Percentiles rank a stretch among this genome's conserved stretches.
phyloP scores from a whole-genome alignment of 495 filamentous ascomycete species.

The Neurospora terricola region DNA sequence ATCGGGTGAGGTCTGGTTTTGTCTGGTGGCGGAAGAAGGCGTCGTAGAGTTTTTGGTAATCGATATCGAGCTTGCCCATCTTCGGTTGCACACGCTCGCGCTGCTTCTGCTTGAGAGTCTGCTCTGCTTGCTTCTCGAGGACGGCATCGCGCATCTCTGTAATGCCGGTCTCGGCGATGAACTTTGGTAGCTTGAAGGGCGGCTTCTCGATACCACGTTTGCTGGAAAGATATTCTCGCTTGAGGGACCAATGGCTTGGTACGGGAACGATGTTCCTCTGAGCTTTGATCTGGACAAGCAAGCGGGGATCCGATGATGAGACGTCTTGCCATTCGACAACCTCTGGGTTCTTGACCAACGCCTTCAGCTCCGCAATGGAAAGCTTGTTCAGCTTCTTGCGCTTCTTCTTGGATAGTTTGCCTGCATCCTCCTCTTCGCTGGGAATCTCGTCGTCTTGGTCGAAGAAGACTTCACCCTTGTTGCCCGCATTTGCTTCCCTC shows the following conservation, averaged over 20 bases:
- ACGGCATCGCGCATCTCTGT: conserved; percentile 96
- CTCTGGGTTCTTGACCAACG: conserved; percentile 82
- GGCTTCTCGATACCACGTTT: conserved; percentile 95
- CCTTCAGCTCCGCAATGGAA: conserved; percentile 90
- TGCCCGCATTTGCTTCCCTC: conserved; percentile 51
- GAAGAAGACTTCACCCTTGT: conserved; percentile 82
- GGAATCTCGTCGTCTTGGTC: conserved; percentile 84
- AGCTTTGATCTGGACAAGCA: conserved; percentile 88
- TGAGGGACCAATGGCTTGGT: conserved; percentile 85
- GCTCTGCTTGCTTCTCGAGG: conserved; percentile 87
- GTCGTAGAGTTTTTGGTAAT: conserved; percentile 95
- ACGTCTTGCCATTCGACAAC: conserved; percentile 96
- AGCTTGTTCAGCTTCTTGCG: conserved; percentile 83
- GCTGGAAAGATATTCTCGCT: conserved; percentile 91
- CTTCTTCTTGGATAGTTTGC: conserved; percentile 84
- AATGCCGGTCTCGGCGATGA: conserved; percentile 96
- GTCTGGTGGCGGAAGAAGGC: conserved; percentile 97
- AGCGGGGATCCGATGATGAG: conserved; percentile 78
- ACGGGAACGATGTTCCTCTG: conserved; percentile 95
- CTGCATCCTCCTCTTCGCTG: conserved; percentile 68
- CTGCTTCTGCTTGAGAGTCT: conserved; percentile 87
- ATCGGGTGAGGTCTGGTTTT: conserved; percentile 86
- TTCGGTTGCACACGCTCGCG: conserved; percentile 90
- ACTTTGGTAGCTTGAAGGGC: conserved; percentile 85
- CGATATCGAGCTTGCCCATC: conserved; percentile 95